Conservation (phyloP, 2,329 filamentous ascomycete species). For the Fusarium sp. region DNA sequence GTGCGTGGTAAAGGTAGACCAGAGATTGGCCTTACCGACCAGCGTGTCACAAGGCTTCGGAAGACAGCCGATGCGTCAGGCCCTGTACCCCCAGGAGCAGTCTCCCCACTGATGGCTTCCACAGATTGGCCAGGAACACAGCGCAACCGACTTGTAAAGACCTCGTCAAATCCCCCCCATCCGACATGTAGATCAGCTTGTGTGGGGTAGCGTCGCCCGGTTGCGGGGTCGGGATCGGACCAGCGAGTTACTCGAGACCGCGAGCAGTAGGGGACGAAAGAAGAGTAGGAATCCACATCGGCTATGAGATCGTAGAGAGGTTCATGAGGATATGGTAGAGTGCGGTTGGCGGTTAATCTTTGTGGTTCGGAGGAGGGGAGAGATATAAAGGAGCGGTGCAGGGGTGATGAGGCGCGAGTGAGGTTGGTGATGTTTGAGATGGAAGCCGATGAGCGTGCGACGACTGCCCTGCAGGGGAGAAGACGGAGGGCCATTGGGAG, state of each 20-base stretch:
- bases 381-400: constrained; percentile 58
- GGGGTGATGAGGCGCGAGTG: constrained; percentile 33
- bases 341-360: constrained; percentile 78
- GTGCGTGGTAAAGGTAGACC: constrained; percentile 59
- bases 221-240: constrained; percentile 65
- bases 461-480: constrained; percentile 16
- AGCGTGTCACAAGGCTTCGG: constrained; percentile 76
- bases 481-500: constrained; percentile 38
- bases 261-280: constrained; percentile 93
- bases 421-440: constrained; percentile 33
- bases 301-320: constrained; percentile 87
- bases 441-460: constrained; percentile 27
- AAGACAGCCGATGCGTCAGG: constrained; percentile 66
- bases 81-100: constrained; percentile 59
- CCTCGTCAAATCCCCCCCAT: constrained; percentile 85
- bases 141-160: constrained; percentile 82
- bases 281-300: constrained; percentile 85
- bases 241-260: constrained; percentile 81
- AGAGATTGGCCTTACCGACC: constrained; percentile 68
- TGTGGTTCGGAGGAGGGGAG: constrained; percentile 60
- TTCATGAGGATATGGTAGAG: constrained; percentile 77
- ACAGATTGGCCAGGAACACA: constrained; percentile 80
- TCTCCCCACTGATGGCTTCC: constrained; percentile 78
- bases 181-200: constrained; percentile 85
- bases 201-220: constrained; percentile 72